Evolutionary conservation across 495 filamentous ascomycete species (phyloP).

Genomic region (Zalerion maritima): DNA sequence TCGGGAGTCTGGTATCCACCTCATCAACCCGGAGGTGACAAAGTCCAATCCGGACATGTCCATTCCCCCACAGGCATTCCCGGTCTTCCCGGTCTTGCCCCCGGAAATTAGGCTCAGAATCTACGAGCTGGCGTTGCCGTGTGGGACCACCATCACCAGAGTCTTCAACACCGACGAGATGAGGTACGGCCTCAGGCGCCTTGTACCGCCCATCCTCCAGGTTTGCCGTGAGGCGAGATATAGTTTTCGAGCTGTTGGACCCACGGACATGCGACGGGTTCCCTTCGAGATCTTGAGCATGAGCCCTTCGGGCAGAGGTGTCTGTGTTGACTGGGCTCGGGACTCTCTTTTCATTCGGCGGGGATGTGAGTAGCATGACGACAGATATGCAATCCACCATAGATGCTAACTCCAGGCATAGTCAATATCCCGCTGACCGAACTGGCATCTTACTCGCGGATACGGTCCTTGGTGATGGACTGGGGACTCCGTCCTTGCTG

Average conservation of each 20-base stretch:
- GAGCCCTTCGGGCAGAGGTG: neutral
- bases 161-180: constrained; percentile 4
- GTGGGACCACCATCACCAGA: too few species aligned
- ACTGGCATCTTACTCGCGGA: neutral
- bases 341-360: neutral
- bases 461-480: neutral
- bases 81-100: too few species aligned
- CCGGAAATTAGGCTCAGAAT: too few species aligned
- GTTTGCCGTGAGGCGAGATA: neutral
- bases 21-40: too few species aligned
- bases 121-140: too few species aligned
- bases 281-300: neutral
- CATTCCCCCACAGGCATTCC: too few species aligned
- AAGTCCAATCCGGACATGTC: too few species aligned
- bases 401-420: neutral
- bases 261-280: neutral
- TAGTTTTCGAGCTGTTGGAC: neutral
- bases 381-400: neutral
- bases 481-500: constrained; percentile 4
- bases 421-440: constrained; percentile 2
- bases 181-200: neutral
- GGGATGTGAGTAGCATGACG: neutral
- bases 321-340: constrained; percentile 1
- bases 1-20: too few species aligned
- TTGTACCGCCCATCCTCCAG: constrained; percentile 1